Percentiles rank a stretch among this genome's conserved stretches.
Evolutionary conservation across 2,329 filamentous ascomycete species (phyloP).

Genomic region (Colletotrichum navitas): DNA sequence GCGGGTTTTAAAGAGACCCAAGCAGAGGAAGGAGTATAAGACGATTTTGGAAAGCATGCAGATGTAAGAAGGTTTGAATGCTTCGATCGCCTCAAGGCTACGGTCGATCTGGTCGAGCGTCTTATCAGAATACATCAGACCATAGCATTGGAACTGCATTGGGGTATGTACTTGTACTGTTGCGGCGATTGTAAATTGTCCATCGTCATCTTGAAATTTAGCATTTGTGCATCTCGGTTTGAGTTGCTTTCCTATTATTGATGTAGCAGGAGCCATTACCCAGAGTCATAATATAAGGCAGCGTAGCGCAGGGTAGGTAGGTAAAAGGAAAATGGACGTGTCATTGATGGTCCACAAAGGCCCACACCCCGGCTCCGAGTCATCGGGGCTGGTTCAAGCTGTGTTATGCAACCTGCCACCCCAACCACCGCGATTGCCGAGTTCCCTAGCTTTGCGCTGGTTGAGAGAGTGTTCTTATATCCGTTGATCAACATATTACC

Average conservation of each 20-base stretch:
- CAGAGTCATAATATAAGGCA: not conserved
- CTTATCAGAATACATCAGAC: not conserved
- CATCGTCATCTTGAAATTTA: not conserved
- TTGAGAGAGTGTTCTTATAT: not conserved
- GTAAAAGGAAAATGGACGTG: slow-evolving; percentile 26
- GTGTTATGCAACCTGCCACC: not conserved
- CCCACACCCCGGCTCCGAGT: slow-evolving; percentile 32
- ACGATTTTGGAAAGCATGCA: slow-evolving; percentile 77
- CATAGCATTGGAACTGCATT: not conserved
- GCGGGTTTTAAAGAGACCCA: slow-evolving; percentile 69
- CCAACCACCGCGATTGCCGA: not conserved
- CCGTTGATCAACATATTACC: not conserved
- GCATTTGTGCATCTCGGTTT: not conserved
- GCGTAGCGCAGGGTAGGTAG: not conserved
- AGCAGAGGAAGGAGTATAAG: slow-evolving; percentile 92
- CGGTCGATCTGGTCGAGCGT: not conserved
- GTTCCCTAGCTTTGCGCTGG: not conserved
- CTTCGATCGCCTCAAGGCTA: not conserved
- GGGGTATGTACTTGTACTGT: no score
- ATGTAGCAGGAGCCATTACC: not conserved
- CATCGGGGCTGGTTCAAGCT: not conserved
- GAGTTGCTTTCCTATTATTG: not conserved
- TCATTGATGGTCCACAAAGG: slow-evolving; percentile 38
- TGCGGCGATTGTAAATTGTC: not conserved
- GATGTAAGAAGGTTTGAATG: slow-evolving; percentile 4